A percentile compares a stretch with the other conserved stretches of the same genome.
Evolutionary conservation across 805 yeast genomes (phyloP).

Genomic region (Yarrowia sp.): DNA sequence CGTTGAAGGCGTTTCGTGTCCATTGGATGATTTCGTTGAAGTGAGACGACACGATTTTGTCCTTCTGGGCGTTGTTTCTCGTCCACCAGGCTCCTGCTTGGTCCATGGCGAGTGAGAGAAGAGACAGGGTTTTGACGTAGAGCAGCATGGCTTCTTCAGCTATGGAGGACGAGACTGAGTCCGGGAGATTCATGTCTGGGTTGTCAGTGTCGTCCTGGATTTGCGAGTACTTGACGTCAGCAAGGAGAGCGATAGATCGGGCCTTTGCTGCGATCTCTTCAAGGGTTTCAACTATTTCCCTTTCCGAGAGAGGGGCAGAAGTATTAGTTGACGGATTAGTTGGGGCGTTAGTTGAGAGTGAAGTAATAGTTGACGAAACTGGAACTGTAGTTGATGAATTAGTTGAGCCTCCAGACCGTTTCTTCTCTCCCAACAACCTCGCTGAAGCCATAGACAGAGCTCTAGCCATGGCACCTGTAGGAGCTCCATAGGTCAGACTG

Average conservation of each 20-base stretch:
- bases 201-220: constrained; percentile 51
- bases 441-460: constrained; percentile 90
- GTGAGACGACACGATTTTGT: constrained; percentile 47
- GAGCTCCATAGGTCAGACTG: constrained; percentile 54
- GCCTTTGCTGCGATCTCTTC: constrained; percentile 88
- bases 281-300: constrained; percentile 48
- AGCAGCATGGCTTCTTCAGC: constrained; percentile 87
- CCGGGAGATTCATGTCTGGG: constrained; percentile 40
- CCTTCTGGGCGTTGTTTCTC: constrained; percentile 50
- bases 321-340: too few relatives aligned
- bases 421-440: constrained; percentile 71
- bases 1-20: constrained; percentile 89
- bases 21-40: constrained; percentile 74
- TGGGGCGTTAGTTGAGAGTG: too few relatives aligned
- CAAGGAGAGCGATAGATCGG: constrained; percentile 85
- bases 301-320: not conserved
- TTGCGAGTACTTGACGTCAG: constrained; percentile 89
- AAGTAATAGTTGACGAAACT: too few relatives aligned
- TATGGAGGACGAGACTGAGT: constrained; percentile 52
- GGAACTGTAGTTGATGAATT: too few relatives aligned
- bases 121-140: constrained; percentile 81
- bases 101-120: constrained; percentile 85
- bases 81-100: constrained; percentile 93
- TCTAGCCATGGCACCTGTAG: constrained; percentile 85
- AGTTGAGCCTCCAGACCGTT: too few relatives aligned